Conservation (phyloP, 768 basidiomycete genomes). For the Boletus eberwhitei region DNA sequence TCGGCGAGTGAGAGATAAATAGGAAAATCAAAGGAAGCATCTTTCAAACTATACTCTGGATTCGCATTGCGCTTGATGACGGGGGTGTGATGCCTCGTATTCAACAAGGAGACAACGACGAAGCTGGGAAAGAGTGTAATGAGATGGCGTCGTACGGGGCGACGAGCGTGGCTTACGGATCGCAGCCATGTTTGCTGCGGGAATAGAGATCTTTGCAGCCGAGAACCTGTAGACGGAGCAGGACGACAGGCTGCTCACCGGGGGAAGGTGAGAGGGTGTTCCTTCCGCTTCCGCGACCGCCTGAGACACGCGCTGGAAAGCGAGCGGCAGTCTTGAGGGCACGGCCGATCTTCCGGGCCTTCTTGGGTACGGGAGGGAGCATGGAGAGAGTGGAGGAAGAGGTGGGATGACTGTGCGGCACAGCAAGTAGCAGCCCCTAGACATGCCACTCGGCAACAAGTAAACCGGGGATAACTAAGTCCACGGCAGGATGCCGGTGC, state of each 20-base stretch:
- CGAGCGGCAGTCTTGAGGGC: conserved; percentile 59
- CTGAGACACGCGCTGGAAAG: conserved; percentile 47
- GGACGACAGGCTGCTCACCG: conserved; percentile 64
- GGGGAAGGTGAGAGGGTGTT: conserved; percentile 41
- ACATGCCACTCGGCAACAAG: not conserved
- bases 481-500: too few relatives aligned
- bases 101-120: conserved; percentile 63
- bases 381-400: conserved; percentile 7
- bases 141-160: not conserved
- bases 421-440: conserved; percentile 19
- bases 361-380: conserved; percentile 37
- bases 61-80: conserved; percentile 70
- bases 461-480: not conserved
- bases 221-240: conserved; percentile 66
- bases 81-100: conserved; percentile 64
- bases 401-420: not conserved
- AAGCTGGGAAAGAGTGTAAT: conserved; percentile 42
- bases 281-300: conserved; percentile 38
- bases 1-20: conserved; percentile 76
- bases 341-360: conserved; percentile 52
- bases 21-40: conserved; percentile 88
- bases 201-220: conserved; percentile 58
- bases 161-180: conserved; percentile 57
- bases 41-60: conserved; percentile 61
- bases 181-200: conserved; percentile 71